phyloP scores from a whole-genome alignment of 805 yeast species.

The Wickerhamomyces alni region DNA sequence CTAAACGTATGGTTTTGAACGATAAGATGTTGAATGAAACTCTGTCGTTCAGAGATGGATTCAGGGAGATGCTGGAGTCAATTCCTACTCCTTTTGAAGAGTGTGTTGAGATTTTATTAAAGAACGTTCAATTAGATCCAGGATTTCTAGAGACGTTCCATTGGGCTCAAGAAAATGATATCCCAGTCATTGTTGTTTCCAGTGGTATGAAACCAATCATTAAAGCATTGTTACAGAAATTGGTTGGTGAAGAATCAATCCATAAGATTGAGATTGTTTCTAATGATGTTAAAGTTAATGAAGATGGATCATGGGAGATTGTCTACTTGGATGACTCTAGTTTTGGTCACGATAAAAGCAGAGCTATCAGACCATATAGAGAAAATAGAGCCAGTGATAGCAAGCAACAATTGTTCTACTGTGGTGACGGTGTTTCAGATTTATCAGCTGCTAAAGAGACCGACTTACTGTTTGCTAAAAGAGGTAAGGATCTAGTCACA shows the following conservation, averaged over 20 bases:
- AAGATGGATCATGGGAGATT: slow-evolving; percentile 71
- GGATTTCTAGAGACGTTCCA: slow-evolving; percentile 79
- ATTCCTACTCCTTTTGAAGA: slow-evolving; percentile 70
- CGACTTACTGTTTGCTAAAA: slow-evolving; percentile 86
- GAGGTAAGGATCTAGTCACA: slow-evolving; percentile 82
- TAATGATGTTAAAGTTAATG: slow-evolving; percentile 59
- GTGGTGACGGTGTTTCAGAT: slow-evolving; percentile 98
- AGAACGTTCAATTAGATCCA: slow-evolving; percentile 74
- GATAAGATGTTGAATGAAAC: slow-evolving; percentile 65
- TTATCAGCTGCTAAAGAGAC: slow-evolving; percentile 94
- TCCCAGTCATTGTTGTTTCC: slow-evolving; percentile 84
- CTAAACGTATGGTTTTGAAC: slow-evolving; percentile 59
- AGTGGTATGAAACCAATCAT: slow-evolving; percentile 95
- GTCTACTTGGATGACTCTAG: slow-evolving; percentile 77
- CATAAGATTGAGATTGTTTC: slow-evolving; percentile 73
- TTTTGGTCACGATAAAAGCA: slow-evolving; percentile 94
- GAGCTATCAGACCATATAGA: slow-evolving; percentile 53
- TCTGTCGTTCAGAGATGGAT: slow-evolving; percentile 76
- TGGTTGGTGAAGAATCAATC: slow-evolving; percentile 74
- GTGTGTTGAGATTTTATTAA: slow-evolving; percentile 65
- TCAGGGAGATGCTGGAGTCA: slow-evolving; percentile 78
- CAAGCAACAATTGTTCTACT: slow-evolving; percentile 74
- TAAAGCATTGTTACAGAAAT: slow-evolving; percentile 61
- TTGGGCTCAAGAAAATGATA: slow-evolving; percentile 65
- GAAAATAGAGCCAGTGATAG: slow-evolving; percentile 22